Conservation (phyloP, 2,329 filamentous ascomycete genomes). For the Exophiala lecanii-corni region DNA sequence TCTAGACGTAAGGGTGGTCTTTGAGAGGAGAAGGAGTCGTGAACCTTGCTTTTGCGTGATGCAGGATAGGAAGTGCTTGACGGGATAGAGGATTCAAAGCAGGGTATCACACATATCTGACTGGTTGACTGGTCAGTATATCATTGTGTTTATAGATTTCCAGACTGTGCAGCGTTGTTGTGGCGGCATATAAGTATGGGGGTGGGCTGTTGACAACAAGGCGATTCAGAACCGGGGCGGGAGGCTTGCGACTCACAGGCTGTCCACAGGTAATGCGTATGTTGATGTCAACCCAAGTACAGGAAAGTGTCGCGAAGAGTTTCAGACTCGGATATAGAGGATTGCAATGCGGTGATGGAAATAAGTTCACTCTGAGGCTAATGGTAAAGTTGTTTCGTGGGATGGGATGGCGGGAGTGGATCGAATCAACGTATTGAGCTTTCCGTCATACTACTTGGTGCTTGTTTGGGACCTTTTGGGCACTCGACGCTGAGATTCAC, state of each 20-base stretch:
- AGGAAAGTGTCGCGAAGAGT: background rate
- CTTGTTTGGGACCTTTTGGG: background rate
- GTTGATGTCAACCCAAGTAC: constrained; percentile 1
- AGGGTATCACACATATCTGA: too few species aligned
- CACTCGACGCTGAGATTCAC: too few species aligned
- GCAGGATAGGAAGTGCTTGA: too few species aligned
- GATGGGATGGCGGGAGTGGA: background rate
- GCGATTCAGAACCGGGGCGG: constrained; percentile 25
- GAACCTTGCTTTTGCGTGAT: too few species aligned
- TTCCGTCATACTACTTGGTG: background rate
- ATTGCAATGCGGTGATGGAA: background rate
- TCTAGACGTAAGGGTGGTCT: too few species aligned
- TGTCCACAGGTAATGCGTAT: constrained; percentile 30
- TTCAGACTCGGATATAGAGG: background rate
- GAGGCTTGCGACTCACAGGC: constrained; percentile 27
- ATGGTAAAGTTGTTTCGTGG: background rate
- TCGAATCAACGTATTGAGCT: background rate
- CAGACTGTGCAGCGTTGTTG: too few species aligned
- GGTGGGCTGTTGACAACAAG: constrained; percentile 18
- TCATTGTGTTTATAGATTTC: too few species aligned
- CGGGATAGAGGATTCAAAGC: too few species aligned
- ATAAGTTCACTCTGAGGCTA: background rate
- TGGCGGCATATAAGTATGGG: too few species aligned
- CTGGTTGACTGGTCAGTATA: too few species aligned
- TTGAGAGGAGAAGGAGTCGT: too few species aligned